Evolutionary conservation across 768 basidiomycete species (phyloP), one percentile per base, ranked within the genome.

Genomic region (Termitomyces sp.): DNA sequence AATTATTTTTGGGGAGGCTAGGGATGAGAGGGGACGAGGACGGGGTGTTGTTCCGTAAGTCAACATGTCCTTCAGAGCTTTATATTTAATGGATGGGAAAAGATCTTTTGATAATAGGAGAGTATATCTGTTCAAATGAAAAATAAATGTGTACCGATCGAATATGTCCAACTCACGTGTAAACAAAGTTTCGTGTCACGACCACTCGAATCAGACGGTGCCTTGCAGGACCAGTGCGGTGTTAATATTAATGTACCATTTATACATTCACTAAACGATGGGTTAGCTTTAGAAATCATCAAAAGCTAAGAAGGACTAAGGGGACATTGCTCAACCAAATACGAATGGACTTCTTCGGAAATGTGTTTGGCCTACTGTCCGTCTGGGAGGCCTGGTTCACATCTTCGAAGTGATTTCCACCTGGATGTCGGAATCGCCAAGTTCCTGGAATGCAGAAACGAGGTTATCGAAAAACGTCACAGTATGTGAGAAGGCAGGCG

Each of bases 311-410:
- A 43, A 31, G 31, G 20, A 60, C 65, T 60, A 36, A 72, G 70
- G 69, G 69, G 20, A 70, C 63, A 46, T 70, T 74, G 52, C 67
- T 70, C 27, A 73, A 48, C 64, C 70, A 74, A 44, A 71, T 70
- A 15, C 71, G 54, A 3, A 65, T 71, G 48, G 64, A 72, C 36
- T 60, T 54, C 41, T 58, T 64, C 4, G 70, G 71, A 51, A 72
- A 72, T 2, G 52, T 16, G 5, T 58, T 35, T 5, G 69, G 67
- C 12, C 68, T 60, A 3, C 46, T 55, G 38, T 68, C 69, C 12
- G 63, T 63, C 12, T 63, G 61, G 7, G 64, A 50, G 20, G 67
- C 68, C 31, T 68, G 56, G 25, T 64, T 63, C 12, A 72, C 52
- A 2, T 69, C 71, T n/a, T 70, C 70, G 31, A 51, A 53, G 3